Percentiles rank a stretch among this genome's conserved stretches.
Evolutionary conservation across 768 basidiomycete species (phyloP).

Genomic region (Rhodotorula diobovata): DNA sequence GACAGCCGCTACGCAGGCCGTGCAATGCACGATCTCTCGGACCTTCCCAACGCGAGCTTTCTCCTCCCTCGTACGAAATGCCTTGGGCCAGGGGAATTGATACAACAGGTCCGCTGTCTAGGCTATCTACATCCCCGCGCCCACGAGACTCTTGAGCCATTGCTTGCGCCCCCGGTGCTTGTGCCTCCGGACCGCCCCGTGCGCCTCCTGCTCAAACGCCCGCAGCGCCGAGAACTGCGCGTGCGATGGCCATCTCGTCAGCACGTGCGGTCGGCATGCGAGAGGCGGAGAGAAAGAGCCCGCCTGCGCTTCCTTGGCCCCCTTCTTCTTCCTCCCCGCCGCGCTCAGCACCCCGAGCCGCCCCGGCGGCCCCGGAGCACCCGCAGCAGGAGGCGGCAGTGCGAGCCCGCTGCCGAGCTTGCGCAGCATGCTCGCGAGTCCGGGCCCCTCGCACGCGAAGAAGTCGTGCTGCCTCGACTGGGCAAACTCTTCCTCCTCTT

Average conservation of each 20-base stretch:
- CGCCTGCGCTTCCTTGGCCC: neutral
- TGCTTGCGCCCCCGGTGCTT: neutral
- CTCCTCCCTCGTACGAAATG: too few species aligned
- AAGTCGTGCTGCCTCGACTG: constrained; percentile 27
- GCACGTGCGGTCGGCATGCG: too few species aligned
- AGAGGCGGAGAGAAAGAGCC: neutral
- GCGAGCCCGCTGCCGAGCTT: constrained; percentile 19
- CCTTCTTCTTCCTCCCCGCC: neutral
- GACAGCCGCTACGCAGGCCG: too few species aligned
- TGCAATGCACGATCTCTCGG: too few species aligned
- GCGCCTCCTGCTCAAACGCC: constrained; percentile 12
- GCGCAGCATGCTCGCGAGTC: constrained; percentile 33
- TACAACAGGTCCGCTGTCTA: too few species aligned
- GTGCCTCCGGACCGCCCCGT: constrained; percentile 1
- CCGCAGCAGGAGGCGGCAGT: neutral
- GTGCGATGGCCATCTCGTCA: neutral
- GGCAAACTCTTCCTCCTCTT: constrained; percentile 14
- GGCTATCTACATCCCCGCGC: neutral
- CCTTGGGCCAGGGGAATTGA: too few species aligned
- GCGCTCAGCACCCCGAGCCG: neutral
- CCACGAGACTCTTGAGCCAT: neutral
- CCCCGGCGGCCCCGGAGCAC: too few species aligned
- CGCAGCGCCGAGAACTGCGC: constrained; percentile 20
- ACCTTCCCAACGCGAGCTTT: too few species aligned
- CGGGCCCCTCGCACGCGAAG: constrained; percentile 35